Evolutionary conservation across 2,329 filamentous ascomycete genomes (phyloP).

Genomic region (Aureobasidium pullulans): DNA sequence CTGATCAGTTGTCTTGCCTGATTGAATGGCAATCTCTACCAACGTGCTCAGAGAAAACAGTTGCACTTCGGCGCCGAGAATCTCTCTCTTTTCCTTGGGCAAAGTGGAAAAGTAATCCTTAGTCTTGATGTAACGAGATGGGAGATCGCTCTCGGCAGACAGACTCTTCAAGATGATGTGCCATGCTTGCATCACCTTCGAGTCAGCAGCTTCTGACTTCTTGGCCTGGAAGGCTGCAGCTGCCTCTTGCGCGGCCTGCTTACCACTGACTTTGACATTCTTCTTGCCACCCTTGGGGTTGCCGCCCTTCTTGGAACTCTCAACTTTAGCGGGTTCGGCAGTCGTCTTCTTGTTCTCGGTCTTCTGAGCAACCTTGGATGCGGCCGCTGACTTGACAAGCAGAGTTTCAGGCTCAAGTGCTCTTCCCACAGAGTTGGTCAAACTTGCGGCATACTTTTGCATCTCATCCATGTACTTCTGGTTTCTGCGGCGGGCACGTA

Average conservation of each 20-base stretch:
- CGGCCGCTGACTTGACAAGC: slow-evolving; percentile 17
- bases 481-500: slow-evolving; percentile 41
- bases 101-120: slow-evolving; percentile 42
- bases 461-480: slow-evolving; percentile 63
- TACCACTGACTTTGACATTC: slow-evolving; percentile 29
- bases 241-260: slow-evolving; percentile 38
- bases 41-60: slow-evolving; percentile 45
- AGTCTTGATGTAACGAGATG: slow-evolving; percentile 42
- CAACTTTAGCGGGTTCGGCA: slow-evolving; percentile 16
- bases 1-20: slow-evolving; percentile 29
- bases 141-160: slow-evolving; percentile 37
- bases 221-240: slow-evolving; percentile 35
- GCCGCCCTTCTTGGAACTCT: slow-evolving; percentile 19
- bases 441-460: slow-evolving; percentile 59
- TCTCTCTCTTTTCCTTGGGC: slow-evolving; percentile 31
- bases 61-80: slow-evolving; percentile 39
- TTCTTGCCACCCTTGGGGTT: slow-evolving; percentile 28
- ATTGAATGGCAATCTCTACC: slow-evolving; percentile 41
- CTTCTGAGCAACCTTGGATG: slow-evolving; percentile 15
- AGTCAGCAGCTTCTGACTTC: slow-evolving; percentile 34
- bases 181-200: slow-evolving; percentile 41
- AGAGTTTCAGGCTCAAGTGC: slow-evolving; percentile 56
- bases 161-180: slow-evolving; percentile 38
- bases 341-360: background rate
- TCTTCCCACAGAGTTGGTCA: slow-evolving; percentile 58